These are phyloP conservation scores for Pisolithus microcarpus DNA, from an alignment of 768 basidiomycete species.

Conservation along the genomic window DNA sequence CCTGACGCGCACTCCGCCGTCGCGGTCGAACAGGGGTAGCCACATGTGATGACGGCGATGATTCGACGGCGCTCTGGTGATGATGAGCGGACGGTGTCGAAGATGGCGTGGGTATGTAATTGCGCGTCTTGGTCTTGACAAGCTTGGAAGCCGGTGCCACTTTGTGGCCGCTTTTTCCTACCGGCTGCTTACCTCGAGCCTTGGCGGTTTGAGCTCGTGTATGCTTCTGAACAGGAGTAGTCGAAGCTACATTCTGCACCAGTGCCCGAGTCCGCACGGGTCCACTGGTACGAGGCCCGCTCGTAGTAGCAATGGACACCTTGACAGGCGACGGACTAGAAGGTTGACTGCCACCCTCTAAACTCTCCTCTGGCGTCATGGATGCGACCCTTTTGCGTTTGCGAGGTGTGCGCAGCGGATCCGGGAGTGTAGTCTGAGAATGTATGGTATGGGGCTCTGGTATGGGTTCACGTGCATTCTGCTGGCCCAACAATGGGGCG, in stretches of 20 bases:
- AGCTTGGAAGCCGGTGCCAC: slow-evolving; percentile 10
- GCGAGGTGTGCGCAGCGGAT: slow-evolving; percentile 26
- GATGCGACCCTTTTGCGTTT: slow-evolving; percentile 20
- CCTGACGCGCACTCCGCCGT: slow-evolving; percentile 22
- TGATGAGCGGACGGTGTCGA: slow-evolving; percentile 13
- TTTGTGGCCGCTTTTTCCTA: background rate
- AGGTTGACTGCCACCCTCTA: slow-evolving; percentile 7
- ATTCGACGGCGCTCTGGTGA: background rate
- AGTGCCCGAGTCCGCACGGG: background rate
- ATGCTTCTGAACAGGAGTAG: slow-evolving; percentile 2
- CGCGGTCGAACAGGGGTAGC: slow-evolving; percentile 12
- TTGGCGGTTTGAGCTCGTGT: slow-evolving; percentile 3
- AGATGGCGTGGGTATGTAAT: slow-evolving; percentile 19
- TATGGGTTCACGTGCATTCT: slow-evolving; percentile 10
- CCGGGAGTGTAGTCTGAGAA: slow-evolving; percentile 13
- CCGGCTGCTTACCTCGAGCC: slow-evolving; percentile 3
- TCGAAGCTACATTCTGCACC: background rate
- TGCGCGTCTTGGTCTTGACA: slow-evolving; percentile 13
- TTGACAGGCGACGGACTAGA: slow-evolving; percentile 29
- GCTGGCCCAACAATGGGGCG: slow-evolving; percentile 21
- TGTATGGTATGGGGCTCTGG: slow-evolving; percentile 1
- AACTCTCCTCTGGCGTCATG: background rate
- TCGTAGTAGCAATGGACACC: slow-evolving; percentile 9
- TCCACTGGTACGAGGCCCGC: slow-evolving; percentile 1
- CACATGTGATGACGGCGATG: slow-evolving; percentile 8